These are phyloP conservation scores for Fusarium chlamydosporum DNA, from an alignment of 2,329 filamentous ascomycete species.

Conservation along the genomic window DNA sequence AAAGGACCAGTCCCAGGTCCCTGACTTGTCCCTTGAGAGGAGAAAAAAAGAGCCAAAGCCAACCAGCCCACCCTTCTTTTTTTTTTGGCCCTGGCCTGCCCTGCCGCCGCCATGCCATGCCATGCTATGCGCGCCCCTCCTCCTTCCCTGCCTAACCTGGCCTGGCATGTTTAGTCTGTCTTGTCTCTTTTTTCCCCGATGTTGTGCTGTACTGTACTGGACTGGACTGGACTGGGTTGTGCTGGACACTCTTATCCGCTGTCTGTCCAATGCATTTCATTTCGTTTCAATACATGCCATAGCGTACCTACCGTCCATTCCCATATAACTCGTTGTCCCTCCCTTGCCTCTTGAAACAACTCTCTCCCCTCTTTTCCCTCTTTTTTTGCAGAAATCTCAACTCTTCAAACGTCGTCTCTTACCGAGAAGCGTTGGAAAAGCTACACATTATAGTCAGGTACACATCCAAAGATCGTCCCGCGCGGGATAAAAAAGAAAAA, in stretches of 20 bases:
- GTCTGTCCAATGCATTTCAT: constrained; percentile 13
- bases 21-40: constrained; percentile 20
- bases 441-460: background rate
- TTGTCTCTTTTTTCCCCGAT: constrained; percentile 8
- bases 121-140: constrained; percentile 20
- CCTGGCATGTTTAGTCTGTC: background rate
- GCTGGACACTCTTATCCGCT: background rate
- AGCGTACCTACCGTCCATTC: constrained; percentile 12
- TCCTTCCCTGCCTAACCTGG: constrained; percentile 11
- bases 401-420: background rate
- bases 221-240: too few relatives aligned
- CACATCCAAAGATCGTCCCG: constrained; percentile 7
- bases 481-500: constrained; percentile 9
- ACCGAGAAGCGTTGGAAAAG: background rate
- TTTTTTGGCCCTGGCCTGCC: background rate
- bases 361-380: constrained; percentile 11
- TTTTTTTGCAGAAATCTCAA: background rate
- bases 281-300: constrained; percentile 16
- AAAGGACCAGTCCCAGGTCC: constrained; percentile 25
- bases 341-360: constrained; percentile 24
- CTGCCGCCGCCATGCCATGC: background rate
- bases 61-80: constrained; percentile 8
- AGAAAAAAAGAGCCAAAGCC: too few relatives aligned
- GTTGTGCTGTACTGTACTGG: background rate
- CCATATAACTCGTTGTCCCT: constrained; percentile 37